Evolutionary conservation across 2,329 filamentous ascomycete genomes (phyloP).

Genomic region (Aspergillus hiratsukae): DNA sequence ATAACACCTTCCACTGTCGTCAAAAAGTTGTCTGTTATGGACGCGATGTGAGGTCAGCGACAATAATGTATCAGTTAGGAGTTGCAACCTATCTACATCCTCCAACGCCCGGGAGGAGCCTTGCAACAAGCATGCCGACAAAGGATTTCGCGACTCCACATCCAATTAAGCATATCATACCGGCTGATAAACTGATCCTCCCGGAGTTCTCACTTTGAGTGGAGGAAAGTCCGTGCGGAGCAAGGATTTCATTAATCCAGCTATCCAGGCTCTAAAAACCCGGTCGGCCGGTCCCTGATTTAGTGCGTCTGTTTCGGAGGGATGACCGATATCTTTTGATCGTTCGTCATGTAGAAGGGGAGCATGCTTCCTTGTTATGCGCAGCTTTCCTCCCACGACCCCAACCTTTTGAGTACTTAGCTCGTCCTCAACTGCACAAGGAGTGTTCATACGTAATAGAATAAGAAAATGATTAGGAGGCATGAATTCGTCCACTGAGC

Average conservation of each 20-base stretch:
- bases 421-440: background rate
- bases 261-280: background rate
- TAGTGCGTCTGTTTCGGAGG: background rate
- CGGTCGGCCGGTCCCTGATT: background rate
- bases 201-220: background rate
- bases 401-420: background rate
- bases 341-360: background rate
- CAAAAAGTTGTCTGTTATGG: conserved; percentile 54
- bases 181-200: background rate
- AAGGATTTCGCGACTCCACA: conserved; percentile 65
- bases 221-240: background rate
- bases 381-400: background rate
- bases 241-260: background rate
- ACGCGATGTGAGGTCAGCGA: background rate
- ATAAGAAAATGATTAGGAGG: background rate
- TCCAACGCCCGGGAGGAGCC: conserved; percentile 70
- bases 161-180: conserved; percentile 57
- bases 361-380: background rate
- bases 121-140: conserved; percentile 66
- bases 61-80: too few species aligned
- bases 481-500: background rate
- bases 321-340: background rate
- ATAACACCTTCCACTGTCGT: conserved; percentile 85
- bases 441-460: background rate
- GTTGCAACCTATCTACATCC: conserved; percentile 51